A percentile compares a stretch with the other conserved stretches of the same genome.
Conservation (phyloP, 345 rosid species). For the Pseudoturritis turrita region DNA sequence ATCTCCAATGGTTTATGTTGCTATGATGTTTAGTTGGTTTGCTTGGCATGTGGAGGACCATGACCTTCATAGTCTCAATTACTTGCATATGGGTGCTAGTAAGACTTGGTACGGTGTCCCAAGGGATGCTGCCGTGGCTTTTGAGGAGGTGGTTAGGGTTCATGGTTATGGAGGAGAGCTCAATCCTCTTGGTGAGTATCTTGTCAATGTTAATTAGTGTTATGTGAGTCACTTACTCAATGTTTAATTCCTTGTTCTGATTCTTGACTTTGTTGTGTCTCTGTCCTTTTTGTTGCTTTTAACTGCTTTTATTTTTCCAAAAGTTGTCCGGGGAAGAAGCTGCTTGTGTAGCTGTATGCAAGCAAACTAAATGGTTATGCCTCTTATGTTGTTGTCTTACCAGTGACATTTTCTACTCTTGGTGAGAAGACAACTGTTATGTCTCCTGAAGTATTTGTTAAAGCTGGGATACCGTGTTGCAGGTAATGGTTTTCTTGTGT, state of each 20-base stretch:
- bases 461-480: conserved; percentile 97
- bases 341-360: background rate
- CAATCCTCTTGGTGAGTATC: conserved; percentile 83
- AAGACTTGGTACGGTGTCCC: conserved; percentile 99
- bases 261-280: conserved; percentile 9
- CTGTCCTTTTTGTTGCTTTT: background rate
- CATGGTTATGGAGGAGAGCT: conserved; percentile 93
- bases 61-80: conserved; percentile 95
- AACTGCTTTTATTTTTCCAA: background rate
- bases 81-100: conserved; percentile 92
- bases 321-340: conserved; percentile 47
- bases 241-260: conserved; percentile 15
- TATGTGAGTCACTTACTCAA: background rate
- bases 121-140: conserved; percentile 81
- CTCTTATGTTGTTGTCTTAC: conserved; percentile 4
- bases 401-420: conserved; percentile 83
- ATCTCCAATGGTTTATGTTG: conserved; percentile 94
- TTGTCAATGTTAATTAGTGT: background rate
- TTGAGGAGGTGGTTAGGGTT: conserved; percentile 94
- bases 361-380: conserved; percentile 5
- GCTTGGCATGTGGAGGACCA: conserved; percentile 99
- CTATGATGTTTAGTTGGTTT: conserved; percentile 99
- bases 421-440: conserved; percentile 98
- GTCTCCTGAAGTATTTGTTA: conserved; percentile 92
- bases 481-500: conserved; percentile 46